phyloP scores from a whole-genome alignment of 1,284 basidiomycete species.

The Cystobasidium slooffiae region DNA sequence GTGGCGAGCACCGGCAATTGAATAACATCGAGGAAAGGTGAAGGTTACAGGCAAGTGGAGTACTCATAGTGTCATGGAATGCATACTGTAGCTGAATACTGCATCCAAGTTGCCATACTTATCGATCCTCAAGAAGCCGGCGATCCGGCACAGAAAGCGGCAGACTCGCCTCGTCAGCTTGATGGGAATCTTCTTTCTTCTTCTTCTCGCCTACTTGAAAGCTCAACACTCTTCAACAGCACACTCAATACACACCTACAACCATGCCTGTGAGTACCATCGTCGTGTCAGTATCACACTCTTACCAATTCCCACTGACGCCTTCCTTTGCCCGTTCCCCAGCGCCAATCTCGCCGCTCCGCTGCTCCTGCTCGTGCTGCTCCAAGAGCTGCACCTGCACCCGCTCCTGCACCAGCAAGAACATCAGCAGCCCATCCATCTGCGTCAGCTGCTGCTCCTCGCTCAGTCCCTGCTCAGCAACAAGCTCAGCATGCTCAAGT shows the following conservation, averaged over 20 bases:
- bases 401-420: slow-evolving; percentile 9
- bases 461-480: slow-evolving; percentile 12
- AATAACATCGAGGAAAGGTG: too few species aligned
- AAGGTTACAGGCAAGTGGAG: too few species aligned
- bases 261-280: slow-evolving; percentile 27
- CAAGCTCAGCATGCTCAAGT: slow-evolving; percentile 32
- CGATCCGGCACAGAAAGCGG: too few species aligned
- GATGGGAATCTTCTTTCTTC: neutral
- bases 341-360: slow-evolving; percentile 34
- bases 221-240: neutral
- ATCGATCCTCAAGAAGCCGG: too few species aligned
- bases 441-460: slow-evolving; percentile 6
- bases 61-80: too few species aligned
- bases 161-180: too few species aligned
- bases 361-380: slow-evolving; percentile 17
- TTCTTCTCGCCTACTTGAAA: neutral
- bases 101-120: too few species aligned
- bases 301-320: neutral
- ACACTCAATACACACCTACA: neutral
- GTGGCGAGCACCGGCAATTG: too few species aligned
- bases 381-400: slow-evolving; percentile 16
- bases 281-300: neutral
- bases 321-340: neutral
- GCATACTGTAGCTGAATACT: too few species aligned
- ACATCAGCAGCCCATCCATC: slow-evolving; percentile 10